Conservation (phyloP, 805 yeast genomes). For the Ogataea minuta region DNA sequence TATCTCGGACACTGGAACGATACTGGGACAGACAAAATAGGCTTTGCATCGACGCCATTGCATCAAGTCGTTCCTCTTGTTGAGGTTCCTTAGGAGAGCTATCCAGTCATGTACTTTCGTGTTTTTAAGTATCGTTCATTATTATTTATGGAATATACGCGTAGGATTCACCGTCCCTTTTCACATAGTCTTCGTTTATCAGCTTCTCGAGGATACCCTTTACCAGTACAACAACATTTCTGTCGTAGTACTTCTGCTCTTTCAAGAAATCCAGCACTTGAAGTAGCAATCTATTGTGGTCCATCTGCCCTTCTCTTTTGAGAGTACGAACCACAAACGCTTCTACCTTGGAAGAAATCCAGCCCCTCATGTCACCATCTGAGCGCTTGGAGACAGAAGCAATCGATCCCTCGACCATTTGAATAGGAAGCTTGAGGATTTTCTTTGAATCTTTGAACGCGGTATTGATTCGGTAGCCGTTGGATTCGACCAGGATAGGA, state of each 20-base stretch:
- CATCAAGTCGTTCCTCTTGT: not conserved
- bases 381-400: slow-evolving; percentile 2
- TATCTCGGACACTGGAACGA: not conserved
- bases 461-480: slow-evolving; percentile 14
- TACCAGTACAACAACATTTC: slow-evolving; percentile 11
- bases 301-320: slow-evolving; percentile 31
- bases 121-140: not conserved
- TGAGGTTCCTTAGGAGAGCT: not conserved
- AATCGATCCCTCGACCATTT: slow-evolving; percentile 6
- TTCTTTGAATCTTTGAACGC: slow-evolving; percentile 10
- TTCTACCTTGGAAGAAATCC: slow-evolving; percentile 14
- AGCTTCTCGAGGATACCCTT: slow-evolving; percentile 37
- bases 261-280: slow-evolving; percentile 25
- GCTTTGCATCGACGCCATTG: not conserved
- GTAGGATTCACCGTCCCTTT: slow-evolving; percentile 22
- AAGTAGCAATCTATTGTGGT: slow-evolving; percentile 33
- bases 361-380: slow-evolving; percentile 5
- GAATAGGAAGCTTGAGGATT: slow-evolving; percentile 10
- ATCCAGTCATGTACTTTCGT: not conserved
- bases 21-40: no score
- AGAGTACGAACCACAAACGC: slow-evolving; percentile 26
- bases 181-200: slow-evolving; percentile 36
- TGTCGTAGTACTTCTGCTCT: slow-evolving; percentile 2
- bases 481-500: slow-evolving; percentile 21
- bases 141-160: slow-evolving; percentile 16